Percentiles rank a stretch among this genome's conserved stretches.
Conservation (phyloP, 2,329 filamentous ascomycete genomes). For the Fusarium hainanense region DNA sequence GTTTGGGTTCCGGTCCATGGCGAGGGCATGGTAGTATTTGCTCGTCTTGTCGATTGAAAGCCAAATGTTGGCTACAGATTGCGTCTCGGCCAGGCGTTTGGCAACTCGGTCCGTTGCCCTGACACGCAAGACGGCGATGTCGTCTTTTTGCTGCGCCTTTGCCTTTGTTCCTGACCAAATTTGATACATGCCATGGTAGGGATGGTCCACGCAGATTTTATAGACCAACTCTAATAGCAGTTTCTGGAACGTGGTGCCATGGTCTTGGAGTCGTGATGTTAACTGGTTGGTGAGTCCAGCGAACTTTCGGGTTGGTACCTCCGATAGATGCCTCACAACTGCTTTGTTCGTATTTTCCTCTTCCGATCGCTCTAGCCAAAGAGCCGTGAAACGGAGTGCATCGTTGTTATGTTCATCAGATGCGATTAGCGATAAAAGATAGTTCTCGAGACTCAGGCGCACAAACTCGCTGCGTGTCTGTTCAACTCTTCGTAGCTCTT, state of each 20-base stretch:
- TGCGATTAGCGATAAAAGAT: slow-evolving; percentile 83
- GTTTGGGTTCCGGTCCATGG: slow-evolving; percentile 71
- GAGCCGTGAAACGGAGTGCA: slow-evolving; percentile 87
- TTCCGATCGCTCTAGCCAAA: slow-evolving; percentile 92
- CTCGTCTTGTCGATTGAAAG: slow-evolving; percentile 78
- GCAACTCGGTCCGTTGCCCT: slow-evolving; percentile 77
- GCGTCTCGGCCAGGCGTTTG: slow-evolving; percentile 66
- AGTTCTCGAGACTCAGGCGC: slow-evolving; percentile 91
- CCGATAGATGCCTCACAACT: slow-evolving; percentile 74
- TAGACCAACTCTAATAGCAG: slow-evolving; percentile 79
- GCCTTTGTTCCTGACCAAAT: slow-evolving; percentile 85
- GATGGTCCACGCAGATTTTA: slow-evolving; percentile 90
- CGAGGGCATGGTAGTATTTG: slow-evolving; percentile 72
- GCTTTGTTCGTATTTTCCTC: slow-evolving; percentile 80
- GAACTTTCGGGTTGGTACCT: slow-evolving; percentile 91
- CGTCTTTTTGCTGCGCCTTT: slow-evolving; percentile 76
- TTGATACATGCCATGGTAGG: slow-evolving; percentile 97
- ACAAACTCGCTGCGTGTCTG: slow-evolving; percentile 84
- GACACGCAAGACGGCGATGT: slow-evolving; percentile 77
- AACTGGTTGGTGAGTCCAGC: slow-evolving; percentile 94
- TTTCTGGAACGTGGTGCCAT: slow-evolving; percentile 77
- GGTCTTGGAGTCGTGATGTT: slow-evolving; percentile 86
- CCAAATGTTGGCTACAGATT: slow-evolving; percentile 69
- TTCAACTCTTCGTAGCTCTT: slow-evolving; percentile 83
- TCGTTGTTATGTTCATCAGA: slow-evolving; percentile 92